These are phyloP conservation scores for Blastocystis sp. DNA, from an alignment of 352 stramenopile genomes.

Conservation along the genomic window DNA sequence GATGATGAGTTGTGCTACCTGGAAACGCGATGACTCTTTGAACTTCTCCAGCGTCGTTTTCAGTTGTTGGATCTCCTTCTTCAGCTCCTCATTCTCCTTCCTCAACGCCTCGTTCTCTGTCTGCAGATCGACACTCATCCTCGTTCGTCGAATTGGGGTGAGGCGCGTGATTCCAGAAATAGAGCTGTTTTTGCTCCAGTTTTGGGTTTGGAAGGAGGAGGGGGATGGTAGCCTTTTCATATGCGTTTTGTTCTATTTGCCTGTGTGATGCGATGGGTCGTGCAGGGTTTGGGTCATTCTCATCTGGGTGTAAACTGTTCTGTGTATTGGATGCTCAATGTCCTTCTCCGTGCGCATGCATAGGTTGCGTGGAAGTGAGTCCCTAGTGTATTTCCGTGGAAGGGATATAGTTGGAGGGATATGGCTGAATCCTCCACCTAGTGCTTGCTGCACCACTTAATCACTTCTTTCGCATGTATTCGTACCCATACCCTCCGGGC, in stretches of 20 bases:
- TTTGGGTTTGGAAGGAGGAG: too few species aligned
- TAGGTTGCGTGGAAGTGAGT: too few species aligned
- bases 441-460: neutral
- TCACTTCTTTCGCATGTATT: conserved; percentile 11
- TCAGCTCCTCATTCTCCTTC: conserved; percentile 10
- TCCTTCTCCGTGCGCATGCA: too few species aligned
- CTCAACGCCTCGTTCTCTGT: conserved; percentile 39
- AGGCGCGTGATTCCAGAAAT: neutral
- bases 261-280: too few species aligned
- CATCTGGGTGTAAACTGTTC: too few species aligned
- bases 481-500: neutral
- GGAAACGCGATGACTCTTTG: conserved; percentile 56
- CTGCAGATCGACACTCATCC: neutral
- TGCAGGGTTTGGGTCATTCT: too few species aligned
- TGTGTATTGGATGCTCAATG: too few species aligned
- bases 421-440: neutral
- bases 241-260: too few species aligned
- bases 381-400: too few species aligned
- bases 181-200: neutral
- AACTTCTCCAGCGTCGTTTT: conserved; percentile 43
- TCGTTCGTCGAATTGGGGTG: too few species aligned
- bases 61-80: conserved; percentile 10
- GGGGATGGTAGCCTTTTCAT: too few species aligned
- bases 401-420: neutral
- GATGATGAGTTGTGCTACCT: neutral